Percentiles rank a stretch among this genome's conserved stretches.
Conservation (phyloP, 2,329 filamentous ascomycete species). For the Aspergillus neotritici region DNA sequence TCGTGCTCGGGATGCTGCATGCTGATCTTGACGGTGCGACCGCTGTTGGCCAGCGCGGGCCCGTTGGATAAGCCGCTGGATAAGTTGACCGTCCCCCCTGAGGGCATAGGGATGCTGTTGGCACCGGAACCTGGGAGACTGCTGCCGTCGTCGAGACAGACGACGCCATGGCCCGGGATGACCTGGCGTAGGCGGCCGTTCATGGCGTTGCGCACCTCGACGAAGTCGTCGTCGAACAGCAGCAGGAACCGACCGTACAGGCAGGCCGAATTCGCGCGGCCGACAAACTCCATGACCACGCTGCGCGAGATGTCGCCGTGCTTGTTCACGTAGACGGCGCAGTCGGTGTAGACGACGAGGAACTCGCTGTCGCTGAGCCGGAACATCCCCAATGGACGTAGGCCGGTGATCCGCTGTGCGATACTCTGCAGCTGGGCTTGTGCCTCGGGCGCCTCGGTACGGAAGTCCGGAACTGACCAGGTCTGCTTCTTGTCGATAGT, state of each 20-base stretch:
- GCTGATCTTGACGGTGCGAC: slow-evolving; percentile 82
- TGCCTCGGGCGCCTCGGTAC: slow-evolving; percentile 53
- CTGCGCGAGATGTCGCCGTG: slow-evolving; percentile 91
- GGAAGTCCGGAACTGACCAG: slow-evolving; percentile 83
- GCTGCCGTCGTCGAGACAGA: slow-evolving; percentile 76
- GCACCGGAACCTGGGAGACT: slow-evolving; percentile 34
- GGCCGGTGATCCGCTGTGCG: slow-evolving; percentile 71
- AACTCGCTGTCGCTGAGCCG: slow-evolving; percentile 88
- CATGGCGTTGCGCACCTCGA: slow-evolving; percentile 94
- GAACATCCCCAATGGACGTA: slow-evolving; percentile 93
- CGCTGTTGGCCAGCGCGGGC: slow-evolving; percentile 26
- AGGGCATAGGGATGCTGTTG: slow-evolving; percentile 40
- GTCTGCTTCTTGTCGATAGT: slow-evolving; percentile 96
- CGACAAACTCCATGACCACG: slow-evolving; percentile 98
- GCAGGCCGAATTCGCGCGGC: slow-evolving; percentile 78
- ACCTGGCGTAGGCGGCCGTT: slow-evolving; percentile 92
- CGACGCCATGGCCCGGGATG: slow-evolving; percentile 83
- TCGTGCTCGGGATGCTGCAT: slow-evolving; percentile 90
- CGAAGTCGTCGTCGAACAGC: slow-evolving; percentile 92
- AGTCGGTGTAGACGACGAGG: slow-evolving; percentile 88
- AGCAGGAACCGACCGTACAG: slow-evolving; percentile 89
- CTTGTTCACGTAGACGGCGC: slow-evolving; percentile 96
- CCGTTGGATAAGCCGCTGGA: slow-evolving; percentile 31
- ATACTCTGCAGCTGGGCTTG: slow-evolving; percentile 70
- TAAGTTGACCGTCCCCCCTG: slow-evolving; percentile 20